Base-by-base conservation (phyloP, 306 rosid genomes). In the Vicia sativa region DNA sequence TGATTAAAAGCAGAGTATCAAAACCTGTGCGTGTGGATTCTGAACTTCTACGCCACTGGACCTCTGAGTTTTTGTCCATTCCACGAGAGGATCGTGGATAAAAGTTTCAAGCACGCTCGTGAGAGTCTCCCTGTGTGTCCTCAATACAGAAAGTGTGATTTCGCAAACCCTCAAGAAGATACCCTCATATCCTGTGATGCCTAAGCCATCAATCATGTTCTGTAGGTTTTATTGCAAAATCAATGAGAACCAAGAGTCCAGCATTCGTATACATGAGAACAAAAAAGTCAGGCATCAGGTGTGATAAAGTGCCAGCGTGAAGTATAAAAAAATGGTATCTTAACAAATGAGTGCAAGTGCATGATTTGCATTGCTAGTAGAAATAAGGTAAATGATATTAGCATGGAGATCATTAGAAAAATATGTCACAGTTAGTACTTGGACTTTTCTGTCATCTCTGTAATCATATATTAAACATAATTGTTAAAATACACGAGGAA, bases 201-300 rank as follows among this genome's bases (percentile, higher is more conserved):
- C 98, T 79, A 93, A 86, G 74, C 98, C 97, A 78, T 93, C 98
- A 48, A 93, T 90, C 90, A 93, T 88, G 83, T 93, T 93, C 98
- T 93, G 87, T 71, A 25, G 70, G 74, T 75, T 67, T 34, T 52
- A 74, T 19, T 60, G 64, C 70, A 76, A 73, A 71, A 68, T 64
- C 46, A 78, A 79, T 16, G 25, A 83, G 72, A 62, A 49, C 38
- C 70, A 67, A 50, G 64, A 34, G 52, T 41, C 38, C 70, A 38
- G 64, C 71, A 52, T 46, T 71, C 54, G 44, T 25, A 75, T 38
- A 67, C 28, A 59, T 60, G 54, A 38, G n/a, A 62, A 48, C 31
- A 67, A 29, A 79, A 68, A 44, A 76, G 66, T 25, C 13, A 55
- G 75, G 75, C 48, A 67, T 14, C 42, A 64, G 38, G 39, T 35